Evolutionary conservation across 106 monocot species (phyloP), one percentile per base, ranked within the genome.

Genomic region (Posidonia australis): DNA sequence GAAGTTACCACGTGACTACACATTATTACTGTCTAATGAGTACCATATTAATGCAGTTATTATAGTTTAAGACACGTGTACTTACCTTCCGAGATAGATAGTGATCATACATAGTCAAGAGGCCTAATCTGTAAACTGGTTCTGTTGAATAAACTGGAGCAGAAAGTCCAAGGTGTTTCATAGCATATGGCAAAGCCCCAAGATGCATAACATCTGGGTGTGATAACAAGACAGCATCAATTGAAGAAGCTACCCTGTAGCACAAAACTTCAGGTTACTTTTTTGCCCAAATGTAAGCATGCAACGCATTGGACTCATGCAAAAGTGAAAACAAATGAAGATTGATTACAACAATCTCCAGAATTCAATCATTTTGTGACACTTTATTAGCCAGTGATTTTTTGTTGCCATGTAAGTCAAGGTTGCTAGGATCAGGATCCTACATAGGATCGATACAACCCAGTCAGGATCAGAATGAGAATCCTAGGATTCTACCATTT

Each of bases 101-200:
- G 68, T 98, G 75, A 73, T 98, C 96, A 65, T 98, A 98, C 96
- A 98, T 83, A 19, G 96, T 87, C 79, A 98, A 57, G 26, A 87
- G 82, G 28, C 96, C 96, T 26, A 90, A 80, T 70, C 96, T 80
- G 53, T 71, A 87, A 14, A 98, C 96, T 32, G 96, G 96, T 62
- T 98, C 96, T 21, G 96, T 98, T 11, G 84, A 72, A 62, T 81
- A 98, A 41, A 98, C 70, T 18, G 96, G 96, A 55, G 96, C 87
- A 52, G 83, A 87, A n/a, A 98, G 85, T 43, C 83, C 91, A 13
- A 91, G 54, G 25, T 98, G 82, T 47, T 85, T 90, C 80, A 81
- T 81, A 22, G 96, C 96, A 73, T 98, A 91, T 22, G 96, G 85
- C 67, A 98, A 77, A 18, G 96, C 96, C 13, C 96, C 96, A 28